These are phyloP conservation scores for Lomentospora prolificans DNA, from an alignment of 2,329 filamentous ascomycete species.

Conservation along the genomic window DNA sequence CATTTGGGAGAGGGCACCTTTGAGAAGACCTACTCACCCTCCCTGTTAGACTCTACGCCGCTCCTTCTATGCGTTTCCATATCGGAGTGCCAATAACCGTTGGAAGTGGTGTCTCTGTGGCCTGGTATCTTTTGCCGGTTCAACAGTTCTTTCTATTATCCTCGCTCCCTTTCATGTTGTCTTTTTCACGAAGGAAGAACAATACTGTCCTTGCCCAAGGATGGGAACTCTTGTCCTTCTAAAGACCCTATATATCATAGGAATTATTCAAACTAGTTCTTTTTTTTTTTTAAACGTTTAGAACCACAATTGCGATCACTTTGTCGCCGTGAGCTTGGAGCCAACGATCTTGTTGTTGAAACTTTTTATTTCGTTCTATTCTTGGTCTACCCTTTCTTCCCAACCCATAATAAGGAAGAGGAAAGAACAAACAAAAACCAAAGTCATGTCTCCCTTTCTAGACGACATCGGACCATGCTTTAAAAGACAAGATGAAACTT, in stretches of 20 bases:
- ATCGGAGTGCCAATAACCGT: too few relatives aligned
- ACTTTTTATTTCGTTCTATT: slow-evolving; percentile 3
- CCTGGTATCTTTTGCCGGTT: too few relatives aligned
- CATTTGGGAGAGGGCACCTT: too few relatives aligned
- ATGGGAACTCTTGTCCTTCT: not conserved
- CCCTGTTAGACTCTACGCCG: too few relatives aligned
- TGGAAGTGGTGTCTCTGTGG: too few relatives aligned
- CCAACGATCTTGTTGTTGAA: not conserved
- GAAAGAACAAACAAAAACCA: slow-evolving; percentile 30
- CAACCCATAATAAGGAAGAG: slow-evolving; percentile 10
- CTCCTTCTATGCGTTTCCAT: too few relatives aligned
- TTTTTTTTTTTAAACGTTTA: not conserved
- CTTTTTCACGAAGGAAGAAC: too few relatives aligned
- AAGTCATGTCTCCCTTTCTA: not conserved
- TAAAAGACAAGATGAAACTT: not conserved
- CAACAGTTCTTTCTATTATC: too few relatives aligned
- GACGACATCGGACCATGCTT: slow-evolving; percentile 21
- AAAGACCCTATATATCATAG: not conserved
- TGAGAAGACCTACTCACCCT: too few relatives aligned
- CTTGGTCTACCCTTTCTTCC: slow-evolving; percentile 9
- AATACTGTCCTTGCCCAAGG: too few relatives aligned
- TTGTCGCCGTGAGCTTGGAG: not conserved
- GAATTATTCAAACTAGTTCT: not conserved
- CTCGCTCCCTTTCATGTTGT: not conserved
- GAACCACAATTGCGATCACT: too few relatives aligned